Evolutionary conservation across 306 rosid genomes (phyloP), one percentile per base, ranked within the genome.

Genomic region (Malus asiatica): DNA sequence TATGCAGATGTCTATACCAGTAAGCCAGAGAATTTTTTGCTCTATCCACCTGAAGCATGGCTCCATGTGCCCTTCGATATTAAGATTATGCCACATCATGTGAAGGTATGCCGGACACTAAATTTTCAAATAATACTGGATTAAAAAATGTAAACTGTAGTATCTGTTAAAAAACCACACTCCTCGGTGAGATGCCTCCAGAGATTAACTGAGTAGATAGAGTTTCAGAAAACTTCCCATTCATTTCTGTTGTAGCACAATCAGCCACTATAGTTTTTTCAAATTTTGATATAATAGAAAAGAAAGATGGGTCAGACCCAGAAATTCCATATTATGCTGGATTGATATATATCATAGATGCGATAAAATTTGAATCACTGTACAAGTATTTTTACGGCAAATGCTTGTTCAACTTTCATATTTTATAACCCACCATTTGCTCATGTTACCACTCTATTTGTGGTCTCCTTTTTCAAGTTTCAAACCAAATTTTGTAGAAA

Each of bases 1-100:
- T 94, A 94, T 88, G 98, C 98, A 42, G 98, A 94, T 84, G 96
- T 94, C 38, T 94, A 94, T 83, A 94, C 98, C 80, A 94, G 98
- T 76, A 94, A 92, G 83, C 96, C 98, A 22, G 98, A 94, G 87
- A 94, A 94, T 79, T 94, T 94, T 82, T 86, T 90, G 74, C 81
- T 73, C 75, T 85, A 92, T 84, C 90, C 95, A 80, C 88, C 92
- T 74, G 97, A 94, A 70, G 95, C 97, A 66, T 94, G 98, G 98
- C 88, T 94, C 80, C 93, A 92, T 82, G 93, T 87, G 63, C 98
- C 98, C 25, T 94, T 63, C 69, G 97, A 94, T 85, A 85, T 94
- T 87, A 95, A 95, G 92, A 90, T 92, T 80, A 86, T 95, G 95
- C 98, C 98, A 75, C 97, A 95, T 80, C 97, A 95, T 79, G 87